phyloP scores from a whole-genome alignment of 2,329 filamentous ascomycete species.

The Pestalotiopsis sp. region DNA sequence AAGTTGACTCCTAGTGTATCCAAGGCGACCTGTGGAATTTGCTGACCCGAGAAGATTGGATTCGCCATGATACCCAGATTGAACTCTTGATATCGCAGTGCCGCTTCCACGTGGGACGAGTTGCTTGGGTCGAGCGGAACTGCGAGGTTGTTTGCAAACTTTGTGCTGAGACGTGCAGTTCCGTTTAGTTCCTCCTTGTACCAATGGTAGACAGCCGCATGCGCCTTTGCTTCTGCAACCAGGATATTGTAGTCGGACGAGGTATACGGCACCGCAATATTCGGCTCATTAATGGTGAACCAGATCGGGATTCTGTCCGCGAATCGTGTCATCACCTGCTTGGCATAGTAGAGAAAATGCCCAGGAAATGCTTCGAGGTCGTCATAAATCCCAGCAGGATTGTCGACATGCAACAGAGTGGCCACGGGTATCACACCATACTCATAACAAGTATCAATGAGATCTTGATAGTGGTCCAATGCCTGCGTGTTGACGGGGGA shows the following conservation, averaged over 20 bases:
- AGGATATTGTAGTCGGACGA: slow-evolving; percentile 38
- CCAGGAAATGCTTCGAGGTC: slow-evolving; percentile 48
- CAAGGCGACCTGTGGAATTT: slow-evolving; percentile 49
- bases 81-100: slow-evolving; percentile 46
- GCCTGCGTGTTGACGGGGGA: slow-evolving; percentile 52
- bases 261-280: slow-evolving; percentile 26
- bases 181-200: slow-evolving; percentile 55
- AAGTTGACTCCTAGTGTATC: slow-evolving; percentile 45
- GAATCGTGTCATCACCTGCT: slow-evolving; percentile 50
- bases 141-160: slow-evolving; percentile 51
- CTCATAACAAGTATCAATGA: slow-evolving; percentile 49
- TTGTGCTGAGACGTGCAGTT: slow-evolving; percentile 48
- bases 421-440: slow-evolving; percentile 50
- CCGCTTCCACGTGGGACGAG: slow-evolving; percentile 42
- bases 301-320: slow-evolving; percentile 51
- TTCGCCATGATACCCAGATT: slow-evolving; percentile 52
- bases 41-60: slow-evolving; percentile 50
- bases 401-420: slow-evolving; percentile 51
- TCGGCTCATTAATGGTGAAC: slow-evolving; percentile 56
- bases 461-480: slow-evolving; percentile 53
- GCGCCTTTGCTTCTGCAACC: slow-evolving; percentile 33
- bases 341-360: slow-evolving; percentile 53
- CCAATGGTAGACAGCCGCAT: slow-evolving; percentile 51
- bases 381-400: slow-evolving; percentile 44
- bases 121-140: slow-evolving; percentile 43